A percentile compares a stretch with the other conserved stretches of the same genome.
Evolutionary conservation across 345 rosid genomes (phyloP).

Genomic region (Linum usitatissimum): DNA sequence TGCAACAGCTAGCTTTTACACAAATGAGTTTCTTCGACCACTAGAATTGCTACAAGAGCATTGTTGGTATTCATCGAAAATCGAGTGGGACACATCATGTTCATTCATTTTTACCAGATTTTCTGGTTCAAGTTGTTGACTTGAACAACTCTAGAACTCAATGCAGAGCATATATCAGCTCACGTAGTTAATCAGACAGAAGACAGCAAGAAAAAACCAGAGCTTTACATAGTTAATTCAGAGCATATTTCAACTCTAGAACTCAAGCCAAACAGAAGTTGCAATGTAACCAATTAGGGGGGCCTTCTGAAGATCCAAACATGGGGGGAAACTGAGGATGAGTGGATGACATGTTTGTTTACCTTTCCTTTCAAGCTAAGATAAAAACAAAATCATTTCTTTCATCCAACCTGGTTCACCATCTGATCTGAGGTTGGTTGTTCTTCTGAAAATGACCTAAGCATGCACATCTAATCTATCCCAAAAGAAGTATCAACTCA

Average conservation of each 20-base stretch:
- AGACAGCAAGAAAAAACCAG: not conserved
- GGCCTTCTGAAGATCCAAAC: conserved; percentile 1
- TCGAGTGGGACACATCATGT: too few species aligned
- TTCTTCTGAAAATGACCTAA: conserved; percentile 5
- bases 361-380: conserved; percentile 25
- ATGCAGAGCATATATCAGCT: not conserved
- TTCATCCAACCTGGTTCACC: conserved; percentile 1
- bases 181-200: not conserved
- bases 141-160: not conserved
- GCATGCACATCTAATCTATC: not conserved
- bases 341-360: conserved; percentile 9
- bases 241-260: too few species aligned
- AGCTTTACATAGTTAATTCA: too few species aligned
- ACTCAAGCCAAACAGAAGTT: too few species aligned
- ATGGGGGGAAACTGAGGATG: conserved; percentile 11
- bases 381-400: conserved; percentile 4
- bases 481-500: not conserved
- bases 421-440: not conserved
- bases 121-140: not conserved
- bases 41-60: not conserved
- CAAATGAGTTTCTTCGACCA: not conserved
- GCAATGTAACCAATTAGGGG: not conserved
- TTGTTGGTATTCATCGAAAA: too few species aligned
- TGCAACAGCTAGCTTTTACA: not conserved
- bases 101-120: not conserved